These are phyloP conservation scores for Lentinula aciculospora DNA, from an alignment of 768 basidiomycete genomes.

Conservation along the genomic window DNA sequence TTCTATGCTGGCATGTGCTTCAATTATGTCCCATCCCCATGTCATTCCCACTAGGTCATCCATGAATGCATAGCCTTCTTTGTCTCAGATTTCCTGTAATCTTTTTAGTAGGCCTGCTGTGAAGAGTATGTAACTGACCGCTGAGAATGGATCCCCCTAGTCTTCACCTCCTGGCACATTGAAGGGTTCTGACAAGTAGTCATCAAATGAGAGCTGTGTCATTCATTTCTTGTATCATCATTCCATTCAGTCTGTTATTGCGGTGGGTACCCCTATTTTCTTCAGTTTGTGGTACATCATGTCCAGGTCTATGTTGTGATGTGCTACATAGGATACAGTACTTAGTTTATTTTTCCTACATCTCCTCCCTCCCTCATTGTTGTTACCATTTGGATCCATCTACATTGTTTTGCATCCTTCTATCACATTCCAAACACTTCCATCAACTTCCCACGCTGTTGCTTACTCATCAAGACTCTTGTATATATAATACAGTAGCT, in stretches of 20 bases:
- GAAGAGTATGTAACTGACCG: conserved; percentile 18
- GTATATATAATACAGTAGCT: no score
- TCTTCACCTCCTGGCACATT: conserved; percentile 14
- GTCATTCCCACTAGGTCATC: conserved; percentile 13
- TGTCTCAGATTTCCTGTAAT: conserved; percentile 2
- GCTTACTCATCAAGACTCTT: no score
- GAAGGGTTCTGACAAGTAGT: no score
- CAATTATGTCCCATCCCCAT: conserved; percentile 5
- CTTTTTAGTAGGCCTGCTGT: no score
- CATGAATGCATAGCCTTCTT: conserved; percentile 10
- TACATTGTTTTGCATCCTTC: no score
- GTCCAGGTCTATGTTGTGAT: conserved; percentile 13
- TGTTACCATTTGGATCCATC: no score
- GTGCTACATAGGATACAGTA: no score
- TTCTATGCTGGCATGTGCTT: conserved; percentile 4
- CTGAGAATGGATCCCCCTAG: conserved; percentile 22
- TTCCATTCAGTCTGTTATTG: conserved; percentile 11
- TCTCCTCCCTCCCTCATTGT: no score
- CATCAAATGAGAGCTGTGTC: conserved; percentile 19
- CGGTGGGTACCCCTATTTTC: conserved; percentile 15
- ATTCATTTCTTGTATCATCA: conserved; percentile 11
- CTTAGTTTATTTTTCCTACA: no score
- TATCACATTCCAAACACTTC: no score
- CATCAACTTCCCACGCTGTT: no score
- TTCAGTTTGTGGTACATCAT: conserved; percentile 18